These are phyloP conservation scores for Euryodendron excelsum DNA, from an alignment of 148 eudicot genomes.

Conservation along the genomic window DNA sequence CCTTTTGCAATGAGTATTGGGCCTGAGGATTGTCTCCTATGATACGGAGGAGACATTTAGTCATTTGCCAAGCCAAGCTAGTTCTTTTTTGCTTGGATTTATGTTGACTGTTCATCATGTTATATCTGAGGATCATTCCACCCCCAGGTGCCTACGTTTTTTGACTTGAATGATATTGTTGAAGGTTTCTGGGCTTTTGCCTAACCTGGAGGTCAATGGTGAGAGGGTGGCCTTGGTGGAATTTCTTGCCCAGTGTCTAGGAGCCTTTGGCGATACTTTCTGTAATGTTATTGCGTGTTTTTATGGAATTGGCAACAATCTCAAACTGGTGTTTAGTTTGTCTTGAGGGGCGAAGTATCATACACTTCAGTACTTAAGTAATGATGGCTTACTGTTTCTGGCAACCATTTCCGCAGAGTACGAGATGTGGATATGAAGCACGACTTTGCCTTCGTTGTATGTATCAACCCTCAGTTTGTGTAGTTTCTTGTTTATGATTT, in stretches of 20 bases:
- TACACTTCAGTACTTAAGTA: constrained; percentile 75
- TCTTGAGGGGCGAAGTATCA: constrained; percentile 84
- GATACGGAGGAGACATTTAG: constrained; percentile 5
- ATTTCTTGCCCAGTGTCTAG: constrained; percentile 81
- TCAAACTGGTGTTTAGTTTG: constrained; percentile 98
- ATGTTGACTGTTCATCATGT: constrained; percentile 19
- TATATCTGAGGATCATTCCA: constrained; percentile 44
- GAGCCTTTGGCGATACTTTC: constrained; percentile 98
- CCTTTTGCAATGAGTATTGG: not conserved
- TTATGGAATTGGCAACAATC: constrained; percentile 90
- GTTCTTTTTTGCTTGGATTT: constrained; percentile 20
- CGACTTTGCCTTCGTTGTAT: constrained; percentile 94
- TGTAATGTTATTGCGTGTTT: constrained; percentile 85
- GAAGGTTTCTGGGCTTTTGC: constrained; percentile 99
- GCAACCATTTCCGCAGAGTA: constrained; percentile 99
- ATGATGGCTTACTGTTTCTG: constrained; percentile 98
- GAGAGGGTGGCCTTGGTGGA: constrained; percentile 97
- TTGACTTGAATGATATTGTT: constrained; percentile 90
- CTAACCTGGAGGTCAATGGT: constrained; percentile 92
- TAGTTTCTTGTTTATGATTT: constrained; percentile 2
- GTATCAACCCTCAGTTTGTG: constrained; percentile 36
- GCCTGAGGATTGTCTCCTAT: not conserved
- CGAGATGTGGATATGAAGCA: constrained; percentile 99
- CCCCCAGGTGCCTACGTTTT: constrained; percentile 43
- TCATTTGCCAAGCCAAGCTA: constrained; percentile 7